Conservation (phyloP, 2,329 filamentous ascomycete species). For the Ophidiomyces ophidiicola region DNA sequence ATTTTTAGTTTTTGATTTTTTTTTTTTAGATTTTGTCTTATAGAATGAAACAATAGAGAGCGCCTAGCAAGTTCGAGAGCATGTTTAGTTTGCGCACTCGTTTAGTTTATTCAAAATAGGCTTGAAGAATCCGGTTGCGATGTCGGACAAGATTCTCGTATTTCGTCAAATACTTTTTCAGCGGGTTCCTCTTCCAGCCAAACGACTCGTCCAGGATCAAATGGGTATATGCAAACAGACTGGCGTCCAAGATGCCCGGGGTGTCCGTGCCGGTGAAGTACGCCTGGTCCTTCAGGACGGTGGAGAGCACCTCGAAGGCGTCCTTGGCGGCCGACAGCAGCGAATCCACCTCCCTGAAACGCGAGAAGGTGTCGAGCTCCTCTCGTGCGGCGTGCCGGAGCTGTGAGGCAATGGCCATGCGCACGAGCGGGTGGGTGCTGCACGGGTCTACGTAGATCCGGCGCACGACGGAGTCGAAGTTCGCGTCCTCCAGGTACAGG, state of each 20-base stretch:
- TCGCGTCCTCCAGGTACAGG: slow-evolving; percentile 62
- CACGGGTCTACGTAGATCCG: slow-evolving; percentile 58
- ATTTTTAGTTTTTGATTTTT: neutral
- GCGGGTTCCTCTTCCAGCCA: slow-evolving; percentile 51
- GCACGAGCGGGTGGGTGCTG: slow-evolving; percentile 50
- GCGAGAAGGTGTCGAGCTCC: slow-evolving; percentile 55
- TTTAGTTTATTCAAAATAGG: slow-evolving; percentile 35
- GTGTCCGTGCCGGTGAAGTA: slow-evolving; percentile 49
- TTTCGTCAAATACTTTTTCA: slow-evolving; percentile 45
- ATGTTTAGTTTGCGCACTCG: too few species aligned
- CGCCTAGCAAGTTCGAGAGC: too few species aligned
- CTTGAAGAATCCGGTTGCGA: slow-evolving; percentile 44
- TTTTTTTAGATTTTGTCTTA: slow-evolving; percentile 3
- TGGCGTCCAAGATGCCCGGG: slow-evolving; percentile 73
- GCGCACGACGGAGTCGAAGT: slow-evolving; percentile 53
- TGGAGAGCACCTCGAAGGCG: slow-evolving; percentile 51
- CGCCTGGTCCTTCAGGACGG: slow-evolving; percentile 43
- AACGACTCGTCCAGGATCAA: slow-evolving; percentile 56
- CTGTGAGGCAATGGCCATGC: slow-evolving; percentile 49
- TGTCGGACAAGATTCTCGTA: slow-evolving; percentile 55
- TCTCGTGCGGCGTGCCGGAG: slow-evolving; percentile 60
- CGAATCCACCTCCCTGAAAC: slow-evolving; percentile 43
- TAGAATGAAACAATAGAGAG: too few species aligned
- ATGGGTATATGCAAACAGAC: slow-evolving; percentile 80
- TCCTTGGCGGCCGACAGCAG: slow-evolving; percentile 50